These are phyloP conservation scores for Tephrocybe rancida DNA, from an alignment of 768 basidiomycete species.

Conservation along the genomic window DNA sequence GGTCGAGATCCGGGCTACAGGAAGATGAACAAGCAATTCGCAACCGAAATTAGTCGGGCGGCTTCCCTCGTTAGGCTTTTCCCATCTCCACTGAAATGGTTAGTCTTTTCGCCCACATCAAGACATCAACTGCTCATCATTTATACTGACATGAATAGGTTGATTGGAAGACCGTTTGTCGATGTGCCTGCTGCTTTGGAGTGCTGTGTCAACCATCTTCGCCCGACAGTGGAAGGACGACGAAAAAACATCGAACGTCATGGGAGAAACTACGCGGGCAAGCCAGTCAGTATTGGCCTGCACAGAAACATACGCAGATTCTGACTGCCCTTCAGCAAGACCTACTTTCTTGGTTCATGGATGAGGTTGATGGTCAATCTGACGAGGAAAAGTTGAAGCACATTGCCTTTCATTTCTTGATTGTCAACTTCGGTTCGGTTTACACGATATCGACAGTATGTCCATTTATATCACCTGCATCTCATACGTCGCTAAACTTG, in stretches of 20 bases:
- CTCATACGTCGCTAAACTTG: conserved; percentile 34
- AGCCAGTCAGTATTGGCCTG: conserved; percentile 19
- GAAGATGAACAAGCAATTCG: conserved; percentile 18
- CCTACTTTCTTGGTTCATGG: conserved; percentile 50
- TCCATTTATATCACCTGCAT: conserved; percentile 22
- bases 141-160: not conserved
- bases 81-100: conserved; percentile 27
- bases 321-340: conserved; percentile 36
- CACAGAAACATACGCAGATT: not conserved
- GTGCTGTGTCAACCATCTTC: conserved; percentile 17
- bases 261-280: conserved; percentile 29
- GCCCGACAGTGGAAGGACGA: conserved; percentile 29
- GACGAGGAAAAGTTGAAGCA: conserved; percentile 26
- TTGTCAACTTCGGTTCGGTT: conserved; percentile 43
- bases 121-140: not conserved
- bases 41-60: conserved; percentile 17
- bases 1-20: conserved; percentile 24
- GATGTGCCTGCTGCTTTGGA: conserved; percentile 2
- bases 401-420: conserved; percentile 35
- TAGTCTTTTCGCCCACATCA: conserved; percentile 4
- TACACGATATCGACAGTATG: conserved; percentile 47
- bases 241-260: conserved; percentile 22
- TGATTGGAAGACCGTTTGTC: conserved; percentile 7
- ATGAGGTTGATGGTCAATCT: conserved; percentile 32
- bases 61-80: conserved; percentile 24